Evolutionary conservation across 2,329 filamentous ascomycete genomes (phyloP).

Genomic region (Penicillium sp.): DNA sequence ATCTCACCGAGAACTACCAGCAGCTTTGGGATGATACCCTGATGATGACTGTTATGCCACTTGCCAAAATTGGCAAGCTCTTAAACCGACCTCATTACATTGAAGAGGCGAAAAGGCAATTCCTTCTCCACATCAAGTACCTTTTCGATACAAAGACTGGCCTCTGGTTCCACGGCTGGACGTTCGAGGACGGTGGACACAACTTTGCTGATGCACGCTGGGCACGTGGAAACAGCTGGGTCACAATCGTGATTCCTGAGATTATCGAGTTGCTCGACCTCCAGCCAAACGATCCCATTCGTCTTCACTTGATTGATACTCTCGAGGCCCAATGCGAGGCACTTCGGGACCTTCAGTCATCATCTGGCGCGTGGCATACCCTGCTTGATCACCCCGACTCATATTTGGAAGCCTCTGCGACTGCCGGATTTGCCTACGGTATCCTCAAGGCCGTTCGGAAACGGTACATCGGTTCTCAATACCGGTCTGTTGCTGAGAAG

Average conservation of each 20-base stretch:
- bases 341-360: slow-evolving; percentile 59
- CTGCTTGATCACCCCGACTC: slow-evolving; percentile 70
- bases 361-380: slow-evolving; percentile 70
- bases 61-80: slow-evolving; percentile 75
- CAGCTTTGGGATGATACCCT: slow-evolving; percentile 83
- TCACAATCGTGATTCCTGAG: slow-evolving; percentile 81
- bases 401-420: slow-evolving; percentile 74
- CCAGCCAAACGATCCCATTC: slow-evolving; percentile 58
- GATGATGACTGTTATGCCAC: slow-evolving; percentile 82
- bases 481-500: slow-evolving; percentile 60
- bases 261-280: slow-evolving; percentile 72
- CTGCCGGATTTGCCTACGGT: slow-evolving; percentile 77
- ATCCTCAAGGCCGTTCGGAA: slow-evolving; percentile 72
- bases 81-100: slow-evolving; percentile 70
- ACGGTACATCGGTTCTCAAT: slow-evolving; percentile 64
- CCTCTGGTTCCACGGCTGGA: slow-evolving; percentile 81
- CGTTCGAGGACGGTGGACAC: slow-evolving; percentile 65
- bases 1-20: slow-evolving; percentile 66
- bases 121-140: slow-evolving; percentile 75
- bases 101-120: slow-evolving; percentile 74
- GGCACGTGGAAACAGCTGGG: slow-evolving; percentile 62
- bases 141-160: slow-evolving; percentile 70
- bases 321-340: slow-evolving; percentile 69
- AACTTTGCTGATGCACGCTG: slow-evolving; percentile 58
- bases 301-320: slow-evolving; percentile 51